A percentile compares a stretch with the other conserved stretches of the same genome.
Evolutionary conservation across 2,329 filamentous ascomycete species (phyloP).

Genomic region (Xylaria sp.): DNA sequence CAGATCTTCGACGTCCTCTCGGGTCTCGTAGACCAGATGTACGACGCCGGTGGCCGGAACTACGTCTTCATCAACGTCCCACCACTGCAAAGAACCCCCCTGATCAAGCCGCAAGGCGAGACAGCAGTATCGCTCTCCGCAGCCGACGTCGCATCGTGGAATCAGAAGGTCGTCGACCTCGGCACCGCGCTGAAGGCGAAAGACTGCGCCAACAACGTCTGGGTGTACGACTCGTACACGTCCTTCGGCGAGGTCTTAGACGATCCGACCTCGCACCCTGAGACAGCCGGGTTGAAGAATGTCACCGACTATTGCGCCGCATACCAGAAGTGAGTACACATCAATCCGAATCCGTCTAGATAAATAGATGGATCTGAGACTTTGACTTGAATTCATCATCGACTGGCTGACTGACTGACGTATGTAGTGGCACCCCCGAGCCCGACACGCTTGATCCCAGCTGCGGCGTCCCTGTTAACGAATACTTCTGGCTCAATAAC

Average conservation of each 20-base stretch:
- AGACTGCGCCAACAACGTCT: conserved; percentile 41
- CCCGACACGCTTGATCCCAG: conserved; percentile 37
- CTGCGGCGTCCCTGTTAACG: conserved; percentile 51
- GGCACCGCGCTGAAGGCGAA: conserved; percentile 37
- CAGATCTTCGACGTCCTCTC: conserved; percentile 42
- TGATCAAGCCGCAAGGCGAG: conserved; percentile 38
- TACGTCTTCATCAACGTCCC: conserved; percentile 58
- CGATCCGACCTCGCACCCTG: conserved; percentile 42
- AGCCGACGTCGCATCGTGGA: conserved; percentile 47
- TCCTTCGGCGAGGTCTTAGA: conserved; percentile 50
- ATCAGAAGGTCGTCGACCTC: conserved; percentile 40
- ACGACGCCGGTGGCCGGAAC: conserved; percentile 49
- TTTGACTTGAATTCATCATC: too few species aligned
- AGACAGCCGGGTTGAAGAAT: conserved; percentile 51
- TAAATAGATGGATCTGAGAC: background rate
- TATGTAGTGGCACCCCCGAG: conserved; percentile 40
- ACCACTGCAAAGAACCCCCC: conserved; percentile 49
- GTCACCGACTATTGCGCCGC: conserved; percentile 49
- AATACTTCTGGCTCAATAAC: conserved; percentile 61
- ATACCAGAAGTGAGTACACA: conserved; percentile 46
- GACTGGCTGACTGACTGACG: conserved; percentile 10
- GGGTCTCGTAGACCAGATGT: conserved; percentile 41
- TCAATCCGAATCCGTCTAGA: too few species aligned
- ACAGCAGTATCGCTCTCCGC: conserved; percentile 33
- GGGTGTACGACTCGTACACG: conserved; percentile 47